phyloP scores from a whole-genome alignment of 148 eudicot species.

The Nyssa sinensis region DNA sequence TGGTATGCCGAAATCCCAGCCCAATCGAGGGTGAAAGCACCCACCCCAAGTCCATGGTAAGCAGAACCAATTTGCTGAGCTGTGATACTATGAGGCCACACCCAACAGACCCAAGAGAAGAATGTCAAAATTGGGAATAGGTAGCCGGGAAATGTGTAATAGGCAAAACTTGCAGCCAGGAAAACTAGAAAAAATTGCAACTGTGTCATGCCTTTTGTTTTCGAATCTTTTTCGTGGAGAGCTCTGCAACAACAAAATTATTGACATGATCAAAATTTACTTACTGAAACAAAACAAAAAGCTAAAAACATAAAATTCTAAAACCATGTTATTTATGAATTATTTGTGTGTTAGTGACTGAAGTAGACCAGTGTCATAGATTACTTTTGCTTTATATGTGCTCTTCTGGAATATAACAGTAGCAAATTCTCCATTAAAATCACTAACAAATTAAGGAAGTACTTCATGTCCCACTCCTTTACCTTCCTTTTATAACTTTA shows the following conservation, averaged over 20 bases:
- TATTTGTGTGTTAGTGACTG: too few relatives aligned
- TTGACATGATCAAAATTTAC: neutral
- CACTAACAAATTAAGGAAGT: neutral
- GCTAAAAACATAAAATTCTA: too few relatives aligned
- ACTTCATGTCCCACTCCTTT: too few relatives aligned
- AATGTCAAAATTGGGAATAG: slow-evolving; percentile 82
- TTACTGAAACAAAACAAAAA: neutral
- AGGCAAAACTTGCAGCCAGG: slow-evolving; percentile 71
- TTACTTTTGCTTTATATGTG: too few relatives aligned
- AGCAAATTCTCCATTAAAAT: neutral
- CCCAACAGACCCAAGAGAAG: slow-evolving; percentile 99
- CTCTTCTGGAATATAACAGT: too few relatives aligned
- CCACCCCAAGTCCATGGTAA: slow-evolving; percentile 89
- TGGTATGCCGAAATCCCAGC: slow-evolving; percentile 98
- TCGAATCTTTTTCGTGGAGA: too few relatives aligned
- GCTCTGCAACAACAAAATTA: too few relatives aligned
- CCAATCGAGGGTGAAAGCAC: slow-evolving; percentile 99
- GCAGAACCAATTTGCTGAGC: slow-evolving; percentile 98
- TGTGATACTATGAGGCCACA: slow-evolving; percentile 83
- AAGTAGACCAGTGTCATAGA: too few relatives aligned
- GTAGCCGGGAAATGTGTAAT: slow-evolving; percentile 92
- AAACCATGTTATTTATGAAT: too few relatives aligned
- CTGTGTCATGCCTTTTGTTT: slow-evolving; percentile 38
- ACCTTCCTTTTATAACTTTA: too few relatives aligned
- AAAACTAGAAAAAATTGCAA: slow-evolving; percentile 85